Evolutionary conservation across 306 rosid species (phyloP), one percentile per base, ranked within the genome.

Genomic region (Cucumis cinereus): DNA sequence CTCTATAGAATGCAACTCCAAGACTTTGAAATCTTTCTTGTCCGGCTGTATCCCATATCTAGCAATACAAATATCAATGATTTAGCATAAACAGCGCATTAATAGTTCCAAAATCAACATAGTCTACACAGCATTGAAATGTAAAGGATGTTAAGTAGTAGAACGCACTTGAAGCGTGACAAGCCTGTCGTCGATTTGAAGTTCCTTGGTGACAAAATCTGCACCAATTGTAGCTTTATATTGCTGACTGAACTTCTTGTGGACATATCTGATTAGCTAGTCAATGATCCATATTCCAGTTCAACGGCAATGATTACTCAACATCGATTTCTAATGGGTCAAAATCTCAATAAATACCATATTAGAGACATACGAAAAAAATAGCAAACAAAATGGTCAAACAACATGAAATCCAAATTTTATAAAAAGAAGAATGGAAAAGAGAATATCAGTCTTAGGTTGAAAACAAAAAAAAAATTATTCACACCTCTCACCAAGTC

Each of bases 1-100:
- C 98, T 83, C 98, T 86, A 79, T 91, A 93, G 79, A 93, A 93
- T 0, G 97, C 88, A 79, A 93, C 96, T 74, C 98, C 97, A 76
- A 91, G 98, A 84, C 98, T 93, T 71, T 93, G 98, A 79, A 93
- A 93, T 77, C 98, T 86, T 77, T 91, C 98, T 87, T 93, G 97
- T 69, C 98, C 98, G 45, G 97, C 98, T 23, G 97, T 93, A 81
- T 93, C 97, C 97, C 98, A 93, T 86, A 93, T 91, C 98, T 91
- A 83, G 77, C 84, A 83, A 79, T 17, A 36, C 53, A 47, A 22
- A 70, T 71, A 78, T n/a, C 58, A 19, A 67, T 13, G 57, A 30
- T 20, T 15, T 64, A 62, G 53, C 50, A 66, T 10, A 35, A 80
- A 49, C 17, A 23, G 2, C 41, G 2, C 7, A 67, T 23, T 23